These are phyloP conservation scores for Solanum dulcamara DNA, from an alignment of 257 asterid species.

Conservation along the genomic window DNA sequence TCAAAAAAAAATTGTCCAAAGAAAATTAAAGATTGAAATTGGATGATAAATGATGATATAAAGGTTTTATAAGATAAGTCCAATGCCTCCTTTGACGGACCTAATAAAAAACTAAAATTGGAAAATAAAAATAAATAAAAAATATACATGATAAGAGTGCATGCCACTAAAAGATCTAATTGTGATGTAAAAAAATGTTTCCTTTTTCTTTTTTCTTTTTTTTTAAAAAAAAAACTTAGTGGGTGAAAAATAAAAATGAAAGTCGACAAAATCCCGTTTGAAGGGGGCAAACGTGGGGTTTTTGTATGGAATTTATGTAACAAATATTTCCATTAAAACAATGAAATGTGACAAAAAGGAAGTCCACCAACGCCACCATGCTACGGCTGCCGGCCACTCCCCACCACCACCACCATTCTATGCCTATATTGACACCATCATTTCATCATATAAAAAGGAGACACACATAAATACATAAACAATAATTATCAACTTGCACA, in stretches of 20 bases:
- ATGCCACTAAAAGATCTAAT: background rate
- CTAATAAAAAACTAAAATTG: background rate
- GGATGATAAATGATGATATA: background rate
- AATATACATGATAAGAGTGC: background rate
- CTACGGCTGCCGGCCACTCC: slow-evolving; percentile 8
- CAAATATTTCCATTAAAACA: slow-evolving; percentile 3
- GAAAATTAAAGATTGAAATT: background rate
- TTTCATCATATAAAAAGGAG: background rate
- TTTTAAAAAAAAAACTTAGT: background rate
- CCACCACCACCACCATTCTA: slow-evolving; percentile 18
- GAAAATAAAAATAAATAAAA: background rate
- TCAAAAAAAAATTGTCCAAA: no score
- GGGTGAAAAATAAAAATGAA: background rate
- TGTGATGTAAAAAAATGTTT: background rate
- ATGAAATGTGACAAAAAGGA: background rate
- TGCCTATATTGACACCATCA: slow-evolving; percentile 1
- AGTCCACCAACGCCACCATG: background rate
- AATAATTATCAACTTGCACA: background rate
- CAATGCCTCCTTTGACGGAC: background rate
- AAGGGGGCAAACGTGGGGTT: slow-evolving; percentile 17
- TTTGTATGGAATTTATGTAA: slow-evolving; percentile 6
- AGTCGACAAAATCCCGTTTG: slow-evolving; percentile 19
- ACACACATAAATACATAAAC: background rate
- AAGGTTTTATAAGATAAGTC: background rate
- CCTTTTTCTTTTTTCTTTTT: background rate